Evolutionary conservation across 177 flowering plant genomes (phyloP), one percentile per base, ranked within the genome.

Genomic region (Vitis hybrid): DNA sequence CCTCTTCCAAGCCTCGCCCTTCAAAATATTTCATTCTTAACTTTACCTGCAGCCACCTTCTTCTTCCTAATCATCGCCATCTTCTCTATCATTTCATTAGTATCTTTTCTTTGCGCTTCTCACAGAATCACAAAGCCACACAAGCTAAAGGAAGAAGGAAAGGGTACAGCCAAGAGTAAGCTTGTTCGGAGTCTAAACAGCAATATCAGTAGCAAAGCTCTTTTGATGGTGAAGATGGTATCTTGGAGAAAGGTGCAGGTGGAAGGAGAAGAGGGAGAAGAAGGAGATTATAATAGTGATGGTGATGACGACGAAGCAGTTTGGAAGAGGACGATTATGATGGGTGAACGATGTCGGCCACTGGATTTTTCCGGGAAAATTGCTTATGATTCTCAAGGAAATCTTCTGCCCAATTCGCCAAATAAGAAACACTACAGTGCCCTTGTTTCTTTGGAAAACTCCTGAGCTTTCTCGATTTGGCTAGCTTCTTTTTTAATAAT

Each of bases 281-380:
- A 66, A 51, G 62, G 65, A 12, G 57, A 75, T 39, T 80, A 76
- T 10, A 68, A 70, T 17, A 70, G 68, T 60, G 76, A 75, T 64
- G 71, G 55, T 10, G 76, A 62, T 3, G 70, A 56, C 0, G 82
- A 80, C 6, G 82, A 81, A 49, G 88, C 74, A 0, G 26, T 85
- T 15, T 87, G 91, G 91, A 85, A 67, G 81, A 83, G 74, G 80
- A 73, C 75, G n/a, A 85, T 87, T 64, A 74, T 87, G 49, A 79
- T 51, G 81, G 91, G 91, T 8, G 86, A 78, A 51, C 70, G 80
- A 17, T 87, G 91, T 69, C 82, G 77, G 57, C 91, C 86, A 0
- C 48, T 82, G 9, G 80, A 85, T 32, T 87, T 85, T 50, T 85
- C 90, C 1, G 90, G 88, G 23, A 74, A 68, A 30, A 82, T 85